Conservation (phyloP, 2,329 filamentous ascomycete species). For the Fusarium sp. region DNA sequence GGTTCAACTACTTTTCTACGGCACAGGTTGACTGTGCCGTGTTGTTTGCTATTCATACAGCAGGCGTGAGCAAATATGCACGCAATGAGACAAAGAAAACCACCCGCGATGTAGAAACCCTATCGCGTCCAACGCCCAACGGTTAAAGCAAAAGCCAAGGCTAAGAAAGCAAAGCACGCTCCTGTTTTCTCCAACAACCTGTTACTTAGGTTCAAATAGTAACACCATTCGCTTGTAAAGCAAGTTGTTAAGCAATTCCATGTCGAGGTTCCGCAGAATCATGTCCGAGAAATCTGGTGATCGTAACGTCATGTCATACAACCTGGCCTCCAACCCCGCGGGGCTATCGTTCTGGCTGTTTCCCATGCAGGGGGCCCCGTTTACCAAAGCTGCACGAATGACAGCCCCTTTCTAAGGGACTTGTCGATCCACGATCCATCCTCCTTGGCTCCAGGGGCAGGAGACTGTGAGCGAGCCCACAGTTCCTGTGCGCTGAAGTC, state of each 20-base stretch:
- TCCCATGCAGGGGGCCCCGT: constrained; percentile 20
- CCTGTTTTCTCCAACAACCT: constrained; percentile 7
- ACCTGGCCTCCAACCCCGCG: constrained; percentile 7
- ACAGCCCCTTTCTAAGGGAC: constrained; percentile 42
- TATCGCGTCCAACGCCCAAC: constrained; percentile 27
- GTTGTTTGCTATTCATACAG: constrained; percentile 26
- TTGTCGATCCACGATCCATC: constrained; percentile 46
- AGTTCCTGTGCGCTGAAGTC: constrained; percentile 47
- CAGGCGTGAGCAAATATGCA: constrained; percentile 25
- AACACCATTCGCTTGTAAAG: constrained; percentile 26
- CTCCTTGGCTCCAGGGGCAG: constrained; percentile 31
- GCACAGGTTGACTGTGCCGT: constrained; percentile 26
- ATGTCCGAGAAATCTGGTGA: constrained; percentile 33
- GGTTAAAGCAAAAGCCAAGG: constrained; percentile 8
- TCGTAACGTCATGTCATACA: constrained; percentile 35
- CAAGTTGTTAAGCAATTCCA: constrained; percentile 5
- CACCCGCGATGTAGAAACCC: constrained; percentile 7
- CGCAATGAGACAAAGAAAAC: constrained; percentile 18
- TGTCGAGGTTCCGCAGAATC: constrained; percentile 19
- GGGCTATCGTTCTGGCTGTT: constrained; percentile 11
- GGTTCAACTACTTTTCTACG: constrained; percentile 6
- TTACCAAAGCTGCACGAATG: constrained; percentile 44
- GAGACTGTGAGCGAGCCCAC: constrained; percentile 38
- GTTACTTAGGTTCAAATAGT: constrained; percentile 6
- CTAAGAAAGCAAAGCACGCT: constrained; percentile 15